These are phyloP conservation scores for Lentinula sp. DNA, from an alignment of 768 basidiomycete species.

Conservation along the genomic window DNA sequence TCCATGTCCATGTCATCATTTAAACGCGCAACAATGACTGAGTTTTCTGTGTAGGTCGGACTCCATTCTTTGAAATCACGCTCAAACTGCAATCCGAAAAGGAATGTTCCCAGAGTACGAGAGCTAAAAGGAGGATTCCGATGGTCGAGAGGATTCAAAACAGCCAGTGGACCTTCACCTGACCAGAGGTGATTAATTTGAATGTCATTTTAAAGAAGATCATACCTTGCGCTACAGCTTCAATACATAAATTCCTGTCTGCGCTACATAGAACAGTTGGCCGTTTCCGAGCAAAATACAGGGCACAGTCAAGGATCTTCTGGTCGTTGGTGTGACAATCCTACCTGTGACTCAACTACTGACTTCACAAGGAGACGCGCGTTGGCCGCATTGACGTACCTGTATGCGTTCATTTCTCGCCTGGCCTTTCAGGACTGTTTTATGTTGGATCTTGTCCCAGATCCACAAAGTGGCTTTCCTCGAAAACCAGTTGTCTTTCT, in stretches of 20 bases:
- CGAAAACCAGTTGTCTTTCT: slow-evolving; percentile 54
- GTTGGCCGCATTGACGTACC: slow-evolving; percentile 43
- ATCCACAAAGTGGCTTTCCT: slow-evolving; percentile 68
- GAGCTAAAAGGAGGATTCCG: not conserved
- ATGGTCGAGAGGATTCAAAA: not conserved
- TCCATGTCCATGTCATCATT: slow-evolving; percentile 41
- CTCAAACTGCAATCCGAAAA: slow-evolving; percentile 28
- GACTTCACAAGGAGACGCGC: not conserved
- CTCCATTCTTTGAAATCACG: slow-evolving; percentile 18
- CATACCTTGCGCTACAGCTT: slow-evolving; percentile 42
- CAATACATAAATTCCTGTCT: slow-evolving; percentile 61
- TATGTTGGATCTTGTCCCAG: slow-evolving; percentile 52
- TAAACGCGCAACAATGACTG: slow-evolving; percentile 1
- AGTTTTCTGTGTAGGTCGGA: slow-evolving; percentile 28
- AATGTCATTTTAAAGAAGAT: not conserved
- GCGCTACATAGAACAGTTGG: slow-evolving; percentile 58
- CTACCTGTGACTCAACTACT: not conserved
- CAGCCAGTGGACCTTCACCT: not conserved
- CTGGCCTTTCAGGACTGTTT: slow-evolving; percentile 51
- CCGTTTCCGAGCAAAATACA: slow-evolving; percentile 41
- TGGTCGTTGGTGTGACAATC: slow-evolving; percentile 49
- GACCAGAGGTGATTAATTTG: too few relatives aligned
- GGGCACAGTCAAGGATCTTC: slow-evolving; percentile 71
- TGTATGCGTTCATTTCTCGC: slow-evolving; percentile 66
- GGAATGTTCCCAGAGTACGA: slow-evolving; percentile 29